phyloP scores from a whole-genome alignment of 495 filamentous ascomycete genomes.

The Elasticomyces elasticus region DNA sequence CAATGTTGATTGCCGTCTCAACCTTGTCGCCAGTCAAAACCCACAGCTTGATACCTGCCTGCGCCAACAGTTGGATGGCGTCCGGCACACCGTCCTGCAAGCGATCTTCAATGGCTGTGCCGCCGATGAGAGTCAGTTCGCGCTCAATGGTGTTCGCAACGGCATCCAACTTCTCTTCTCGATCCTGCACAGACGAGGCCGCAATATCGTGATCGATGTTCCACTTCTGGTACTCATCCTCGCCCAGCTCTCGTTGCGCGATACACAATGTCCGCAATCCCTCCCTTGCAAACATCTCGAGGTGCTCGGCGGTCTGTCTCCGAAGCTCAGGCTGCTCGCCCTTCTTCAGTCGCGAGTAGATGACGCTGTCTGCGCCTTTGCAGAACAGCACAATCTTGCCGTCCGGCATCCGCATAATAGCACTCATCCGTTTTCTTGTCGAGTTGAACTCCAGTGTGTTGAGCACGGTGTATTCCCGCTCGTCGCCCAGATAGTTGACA shows the following conservation, averaged over 20 bases:
- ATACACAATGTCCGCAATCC: constrained; percentile 92
- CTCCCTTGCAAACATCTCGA: constrained; percentile 94
- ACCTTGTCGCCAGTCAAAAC: constrained; percentile 98
- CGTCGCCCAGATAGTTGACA: constrained; percentile 77
- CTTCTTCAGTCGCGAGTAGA: constrained; percentile 80
- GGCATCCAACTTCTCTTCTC: constrained; percentile 88
- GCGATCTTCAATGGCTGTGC: constrained; percentile 96
- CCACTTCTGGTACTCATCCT: constrained; percentile 82
- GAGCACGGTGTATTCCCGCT: constrained; percentile 73
- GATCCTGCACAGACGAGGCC: constrained; percentile 68
- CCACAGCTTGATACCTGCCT: constrained; percentile 99
- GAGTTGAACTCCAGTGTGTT: constrained; percentile 99
- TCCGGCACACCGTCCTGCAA: constrained; percentile 96
- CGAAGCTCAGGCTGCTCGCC: constrained; percentile 82
- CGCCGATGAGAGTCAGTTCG: constrained; percentile 79
- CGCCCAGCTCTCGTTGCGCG: constrained; percentile 70
- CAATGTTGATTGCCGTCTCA: constrained; percentile 99
- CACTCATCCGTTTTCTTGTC: constrained; percentile 93
- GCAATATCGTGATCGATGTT: constrained; percentile 79
- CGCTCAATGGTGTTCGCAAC: constrained; percentile 86
- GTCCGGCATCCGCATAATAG: constrained; percentile 92
- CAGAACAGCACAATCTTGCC: constrained; percentile 88
- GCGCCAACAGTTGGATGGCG: constrained; percentile 82
- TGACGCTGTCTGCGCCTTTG: constrained; percentile 95
- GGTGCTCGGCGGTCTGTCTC: constrained; percentile 74